phyloP scores from a whole-genome alignment of 1,284 basidiomycete species.

The Microbotryomycetes sp. region DNA sequence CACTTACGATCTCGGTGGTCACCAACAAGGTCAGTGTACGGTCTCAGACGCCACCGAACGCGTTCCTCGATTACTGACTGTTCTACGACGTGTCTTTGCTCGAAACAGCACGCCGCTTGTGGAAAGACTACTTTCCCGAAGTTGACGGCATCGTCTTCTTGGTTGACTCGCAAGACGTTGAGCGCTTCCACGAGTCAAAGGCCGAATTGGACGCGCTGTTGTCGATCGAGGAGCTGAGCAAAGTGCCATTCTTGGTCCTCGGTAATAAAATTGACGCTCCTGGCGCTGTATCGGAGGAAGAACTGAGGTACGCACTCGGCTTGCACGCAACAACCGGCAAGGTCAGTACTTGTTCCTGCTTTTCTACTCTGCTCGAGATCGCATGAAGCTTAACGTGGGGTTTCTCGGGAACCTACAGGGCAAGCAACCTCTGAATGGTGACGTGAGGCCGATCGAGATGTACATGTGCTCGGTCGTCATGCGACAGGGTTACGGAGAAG shows the following conservation, averaged over 20 bases:
- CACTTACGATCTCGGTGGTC: constrained; percentile 96
- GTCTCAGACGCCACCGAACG: neutral
- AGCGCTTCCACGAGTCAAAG: constrained; percentile 92
- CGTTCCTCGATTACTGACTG: neutral
- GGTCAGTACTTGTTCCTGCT: constrained; percentile 45
- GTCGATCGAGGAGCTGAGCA: constrained; percentile 85
- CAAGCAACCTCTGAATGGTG: constrained; percentile 80
- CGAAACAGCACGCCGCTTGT: constrained; percentile 79
- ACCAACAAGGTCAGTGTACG: constrained; percentile 70
- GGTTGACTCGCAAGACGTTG: constrained; percentile 92
- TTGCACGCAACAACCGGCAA: constrained; percentile 99
- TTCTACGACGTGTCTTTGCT: neutral
- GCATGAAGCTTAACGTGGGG: neutral
- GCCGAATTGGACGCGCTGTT: constrained; percentile 93
- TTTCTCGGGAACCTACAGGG: constrained; percentile 54
- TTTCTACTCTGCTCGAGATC: neutral
- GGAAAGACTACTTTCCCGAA: constrained; percentile 99
- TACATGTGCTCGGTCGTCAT: constrained; percentile 99
- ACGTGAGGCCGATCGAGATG: constrained; percentile 97
- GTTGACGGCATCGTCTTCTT: constrained; percentile 99
- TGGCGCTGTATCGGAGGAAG: constrained; percentile 95
- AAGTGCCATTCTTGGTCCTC: constrained; percentile 96
- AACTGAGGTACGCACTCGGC: constrained; percentile 89
- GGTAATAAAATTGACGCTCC: constrained; percentile 99
- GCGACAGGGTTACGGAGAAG: constrained; percentile 97